Evolutionary conservation across 768 basidiomycete species (phyloP).

Genomic region (Boletus coccyginus): DNA sequence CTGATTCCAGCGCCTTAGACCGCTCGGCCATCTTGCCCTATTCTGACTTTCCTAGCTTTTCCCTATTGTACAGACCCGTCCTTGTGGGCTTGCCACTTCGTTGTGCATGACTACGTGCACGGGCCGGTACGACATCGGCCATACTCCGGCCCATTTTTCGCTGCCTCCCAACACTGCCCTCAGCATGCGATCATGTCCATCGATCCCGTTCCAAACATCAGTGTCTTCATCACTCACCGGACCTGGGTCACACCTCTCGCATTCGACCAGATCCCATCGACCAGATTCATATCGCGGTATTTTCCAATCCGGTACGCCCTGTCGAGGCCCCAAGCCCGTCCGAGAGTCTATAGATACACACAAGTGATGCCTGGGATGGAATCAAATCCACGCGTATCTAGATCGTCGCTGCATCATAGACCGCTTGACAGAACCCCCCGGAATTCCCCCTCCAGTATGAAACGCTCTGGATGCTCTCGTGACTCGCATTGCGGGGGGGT

Average conservation of each 20-base stretch:
- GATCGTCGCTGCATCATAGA: background rate
- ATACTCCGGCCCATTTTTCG: no score
- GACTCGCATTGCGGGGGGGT: background rate
- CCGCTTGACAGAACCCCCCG: background rate
- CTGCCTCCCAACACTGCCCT: no score
- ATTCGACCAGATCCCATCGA: background rate
- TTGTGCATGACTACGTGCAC: no score
- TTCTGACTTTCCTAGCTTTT: background rate
- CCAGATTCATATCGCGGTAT: background rate
- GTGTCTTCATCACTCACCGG: background rate
- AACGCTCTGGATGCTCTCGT: constrained; percentile 3
- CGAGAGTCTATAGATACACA: background rate
- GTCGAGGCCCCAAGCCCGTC: background rate
- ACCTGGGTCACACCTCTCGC: background rate
- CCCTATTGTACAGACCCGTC: background rate
- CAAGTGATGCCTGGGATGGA: no score
- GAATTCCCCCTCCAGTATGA: background rate
- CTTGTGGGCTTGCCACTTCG: background rate
- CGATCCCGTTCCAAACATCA: background rate
- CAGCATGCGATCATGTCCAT: background rate
- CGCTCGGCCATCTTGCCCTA: constrained; percentile 52
- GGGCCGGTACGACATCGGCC: no score
- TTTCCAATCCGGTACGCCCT: background rate
- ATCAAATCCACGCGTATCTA: constrained; percentile 1
- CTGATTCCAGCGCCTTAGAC: constrained; percentile 61